Conservation (phyloP, 495 filamentous ascomycete genomes). For the Mytilinidion resinicola region DNA sequence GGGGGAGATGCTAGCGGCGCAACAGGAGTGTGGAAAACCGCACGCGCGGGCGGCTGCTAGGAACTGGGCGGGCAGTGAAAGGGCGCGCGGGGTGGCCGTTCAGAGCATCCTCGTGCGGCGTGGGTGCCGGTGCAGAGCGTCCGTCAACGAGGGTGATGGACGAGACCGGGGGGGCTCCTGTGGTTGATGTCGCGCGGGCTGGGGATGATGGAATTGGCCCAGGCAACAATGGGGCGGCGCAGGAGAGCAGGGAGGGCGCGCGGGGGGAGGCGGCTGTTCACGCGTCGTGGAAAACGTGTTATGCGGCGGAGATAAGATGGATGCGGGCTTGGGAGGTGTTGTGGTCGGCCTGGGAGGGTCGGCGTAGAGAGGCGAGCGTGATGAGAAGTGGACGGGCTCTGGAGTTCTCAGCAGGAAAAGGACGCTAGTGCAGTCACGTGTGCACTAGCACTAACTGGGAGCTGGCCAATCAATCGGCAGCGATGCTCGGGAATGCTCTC, state of each 20-base stretch:
- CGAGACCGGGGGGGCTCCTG: slow-evolving; percentile 15
- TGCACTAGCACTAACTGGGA: no score
- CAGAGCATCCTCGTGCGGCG: slow-evolving; percentile 22
- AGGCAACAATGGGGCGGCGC: slow-evolving; percentile 19
- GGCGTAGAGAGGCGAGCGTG: not conserved
- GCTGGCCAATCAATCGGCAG: no score
- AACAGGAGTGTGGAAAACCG: no score
- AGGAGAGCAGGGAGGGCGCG: slow-evolving; percentile 13
- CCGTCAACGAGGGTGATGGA: slow-evolving; percentile 22
- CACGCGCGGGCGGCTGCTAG: not conserved
- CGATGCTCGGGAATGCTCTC: no score
- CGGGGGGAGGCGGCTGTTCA: slow-evolving; percentile 7
- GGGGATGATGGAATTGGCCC: slow-evolving; percentile 12
- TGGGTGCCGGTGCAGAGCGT: slow-evolving; percentile 13
- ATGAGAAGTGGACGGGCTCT: no score
- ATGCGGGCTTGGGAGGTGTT: slow-evolving; percentile 8
- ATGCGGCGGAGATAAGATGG: slow-evolving; percentile 20
- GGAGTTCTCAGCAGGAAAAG: no score
- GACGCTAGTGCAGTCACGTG: no score
- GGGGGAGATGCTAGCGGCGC: no score
- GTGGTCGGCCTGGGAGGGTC: not conserved
- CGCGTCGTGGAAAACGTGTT: slow-evolving; percentile 22
- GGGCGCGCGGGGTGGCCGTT: slow-evolving; percentile 10
- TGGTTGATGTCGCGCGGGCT: slow-evolving; percentile 21
- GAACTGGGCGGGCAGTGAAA: slow-evolving; percentile 7